Base-by-base conservation (phyloP, 2,329 filamentous ascomycete genomes). In the Aspergillus sp. region DNA sequence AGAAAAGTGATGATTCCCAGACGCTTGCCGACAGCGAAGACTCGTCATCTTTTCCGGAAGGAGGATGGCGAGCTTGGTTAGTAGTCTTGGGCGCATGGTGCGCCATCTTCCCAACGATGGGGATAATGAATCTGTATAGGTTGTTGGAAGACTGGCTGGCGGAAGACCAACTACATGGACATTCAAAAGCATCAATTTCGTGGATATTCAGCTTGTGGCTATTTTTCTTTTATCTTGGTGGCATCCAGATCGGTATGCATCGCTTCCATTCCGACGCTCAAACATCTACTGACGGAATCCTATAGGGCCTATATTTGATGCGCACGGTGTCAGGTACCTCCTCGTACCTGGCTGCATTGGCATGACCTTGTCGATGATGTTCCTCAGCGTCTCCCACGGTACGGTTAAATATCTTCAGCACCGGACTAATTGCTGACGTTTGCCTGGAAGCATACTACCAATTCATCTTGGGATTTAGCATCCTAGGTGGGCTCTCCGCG, bases 41-140 rank as follows among this genome's bases (percentile, higher is more conserved):
- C 8, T 27, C 25, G 3, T 30, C 47, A 19, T 27, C 47, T 17
- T 53, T 58, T 58, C 77, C 77, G 3, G 77, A 79, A 21, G 76
- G 76, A 19, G 76, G 77, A 8, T 59, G 66, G 19, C 61, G 63
- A 17, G 77, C 77, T 5, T 80, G 77, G 77, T 60, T 70, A 1
- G 73, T 76, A 1, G 76, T 78, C 2, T 58, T 75, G 0, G 77
- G 76, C 1, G 70, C 73, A 3, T 76, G 70, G 64, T 76, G 70
- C 63, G 69, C 68, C 19, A 68, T 77, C 58, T 61, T 74, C 17
- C 70, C 71, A 11, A 69, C 70, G 15, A 75, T 78, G 62, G 77
- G 75, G 2, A 49, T 76, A 30, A 62, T 74, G 50, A 77, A 74
- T 50, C 71, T 69, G 17, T 63, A 70, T 8, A 72, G 71, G 4